Base-by-base conservation (phyloP, 352 stramenopile species). In the Phytopythium oedochilum region DNA sequence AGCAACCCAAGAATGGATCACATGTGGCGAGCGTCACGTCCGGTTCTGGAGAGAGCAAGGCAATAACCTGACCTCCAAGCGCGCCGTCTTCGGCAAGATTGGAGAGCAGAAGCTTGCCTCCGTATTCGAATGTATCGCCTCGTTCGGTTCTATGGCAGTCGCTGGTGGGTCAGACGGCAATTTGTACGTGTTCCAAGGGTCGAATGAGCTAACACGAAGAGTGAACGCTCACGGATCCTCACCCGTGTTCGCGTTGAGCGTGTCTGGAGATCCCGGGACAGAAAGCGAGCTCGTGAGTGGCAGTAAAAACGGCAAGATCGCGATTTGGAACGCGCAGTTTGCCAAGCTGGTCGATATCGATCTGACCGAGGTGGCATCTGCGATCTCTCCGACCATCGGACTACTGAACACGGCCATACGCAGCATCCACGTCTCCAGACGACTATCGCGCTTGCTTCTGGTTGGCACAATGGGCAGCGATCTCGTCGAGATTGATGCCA, bases 381-480 rank as follows among this genome's bases (percentile, higher is more conserved):
- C 45, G 22, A 68, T 26, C 3, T 68, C 42, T 38, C 61, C 47
- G 23, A 68, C 35, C 11, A 5, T 26, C 11, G 64, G 53, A 26
- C 57, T 78, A 28, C 60, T 64, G 18, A 75, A 62, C 32, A 47
- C 69, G 10, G 63, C 65, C 18, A 71, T 90, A 44, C 73, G 77
- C 42, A 88, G 77, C 45, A 39, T 90, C n/a, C 79, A 66, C 35
- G 53, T 55, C 9, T 61, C 48, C 38, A 54, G 34, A n/a, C 38
- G 61, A 23, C 73, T 66, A 9, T 61, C 67, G 8, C 59, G 71
- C 23, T 53, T 59, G 5, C 66, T 97, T 18, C 55, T 97, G 10
- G 64, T 98, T 15, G 92, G 90, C 18, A 97, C 89, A 17, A 60
- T 50, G 34, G 89, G 87, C 12, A 96, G 86, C 32, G 85, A 97